These are phyloP conservation scores for Neonectria faginata DNA, from an alignment of 2,329 filamentous ascomycete genomes.

Conservation along the genomic window DNA sequence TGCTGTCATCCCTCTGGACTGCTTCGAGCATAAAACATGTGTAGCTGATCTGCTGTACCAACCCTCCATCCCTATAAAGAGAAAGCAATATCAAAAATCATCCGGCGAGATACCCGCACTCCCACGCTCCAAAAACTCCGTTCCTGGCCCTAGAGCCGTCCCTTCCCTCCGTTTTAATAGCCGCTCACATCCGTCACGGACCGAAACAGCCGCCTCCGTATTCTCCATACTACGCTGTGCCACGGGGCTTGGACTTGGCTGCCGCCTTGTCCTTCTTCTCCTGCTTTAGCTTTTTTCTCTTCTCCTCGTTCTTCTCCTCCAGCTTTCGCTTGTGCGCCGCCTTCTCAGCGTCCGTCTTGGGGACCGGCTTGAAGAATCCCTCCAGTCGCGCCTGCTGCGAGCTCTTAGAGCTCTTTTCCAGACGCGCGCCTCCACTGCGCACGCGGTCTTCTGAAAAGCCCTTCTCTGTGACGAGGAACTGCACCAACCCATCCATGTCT, in stretches of 20 bases:
- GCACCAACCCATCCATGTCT: constrained; percentile 87
- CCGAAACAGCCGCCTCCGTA: constrained; percentile 37
- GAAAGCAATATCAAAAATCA: constrained; percentile 3
- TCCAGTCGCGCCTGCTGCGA: constrained; percentile 92
- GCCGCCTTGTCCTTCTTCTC: constrained; percentile 97
- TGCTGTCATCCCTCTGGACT: not conserved
- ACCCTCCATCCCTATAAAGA: not conserved
- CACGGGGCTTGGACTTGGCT: constrained; percentile 86
- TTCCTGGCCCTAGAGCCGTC: constrained; percentile 13
- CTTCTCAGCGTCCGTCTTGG: constrained; percentile 89
- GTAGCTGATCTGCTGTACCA: not conserved
- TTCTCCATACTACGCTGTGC: constrained; percentile 53
- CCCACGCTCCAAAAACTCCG: constrained; percentile 41
- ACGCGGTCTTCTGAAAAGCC: constrained; percentile 97
- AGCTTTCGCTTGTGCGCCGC: constrained; percentile 90
- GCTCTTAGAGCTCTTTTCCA: constrained; percentile 91
- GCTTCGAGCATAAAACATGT: not conserved
- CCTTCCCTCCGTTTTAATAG: constrained; percentile 10
- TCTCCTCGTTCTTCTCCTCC: constrained; percentile 89
- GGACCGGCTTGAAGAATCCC: constrained; percentile 95
- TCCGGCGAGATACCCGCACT: constrained; percentile 9
- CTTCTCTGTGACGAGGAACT: constrained; percentile 93
- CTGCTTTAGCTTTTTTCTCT: constrained; percentile 95
- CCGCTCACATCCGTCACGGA: constrained; percentile 5
- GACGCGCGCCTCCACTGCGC: constrained; percentile 77